Evolutionary conservation across 352 stramenopile species (phyloP).

Genomic region (Phytophthora ramorum): DNA sequence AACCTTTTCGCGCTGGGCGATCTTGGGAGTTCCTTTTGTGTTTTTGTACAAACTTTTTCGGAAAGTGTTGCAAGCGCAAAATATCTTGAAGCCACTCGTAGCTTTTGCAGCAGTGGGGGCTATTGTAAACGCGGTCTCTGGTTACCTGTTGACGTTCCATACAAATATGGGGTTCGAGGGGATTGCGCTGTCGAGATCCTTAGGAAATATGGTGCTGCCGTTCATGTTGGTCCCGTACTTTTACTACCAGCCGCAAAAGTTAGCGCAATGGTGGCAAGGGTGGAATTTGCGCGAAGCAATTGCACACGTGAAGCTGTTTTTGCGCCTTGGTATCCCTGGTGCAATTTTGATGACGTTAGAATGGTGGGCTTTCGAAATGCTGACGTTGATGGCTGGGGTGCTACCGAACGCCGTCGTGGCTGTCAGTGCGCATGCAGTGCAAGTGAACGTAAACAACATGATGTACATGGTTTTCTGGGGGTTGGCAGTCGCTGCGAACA

Average conservation of each 20-base stretch:
- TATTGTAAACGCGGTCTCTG: constrained; percentile 64
- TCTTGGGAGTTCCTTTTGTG: constrained; percentile 70
- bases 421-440: constrained; percentile 74
- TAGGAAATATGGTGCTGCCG: constrained; percentile 60
- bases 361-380: constrained; percentile 83
- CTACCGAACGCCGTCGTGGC: constrained; percentile 64
- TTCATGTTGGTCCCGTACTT: constrained; percentile 68
- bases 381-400: constrained; percentile 74
- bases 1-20: constrained; percentile 59
- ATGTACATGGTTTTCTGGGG: constrained; percentile 85
- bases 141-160: constrained; percentile 77
- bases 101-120: constrained; percentile 58
- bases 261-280: constrained; percentile 62
- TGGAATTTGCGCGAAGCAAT: constrained; percentile 63
- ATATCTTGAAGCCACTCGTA: constrained; percentile 75
- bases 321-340: constrained; percentile 64
- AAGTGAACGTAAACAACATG: constrained; percentile 73
- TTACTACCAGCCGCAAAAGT: constrained; percentile 25
- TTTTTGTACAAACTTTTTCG: constrained; percentile 82
- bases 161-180: constrained; percentile 79
- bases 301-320: constrained; percentile 60
- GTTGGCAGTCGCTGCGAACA: constrained; percentile 64
- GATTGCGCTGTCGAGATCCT: constrained; percentile 64
- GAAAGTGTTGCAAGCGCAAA: constrained; percentile 79
- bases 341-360: constrained; percentile 76